Evolutionary conservation across 208 protist genomes (phyloP).

Genomic region (Trypanosomatidae sp.): DNA sequence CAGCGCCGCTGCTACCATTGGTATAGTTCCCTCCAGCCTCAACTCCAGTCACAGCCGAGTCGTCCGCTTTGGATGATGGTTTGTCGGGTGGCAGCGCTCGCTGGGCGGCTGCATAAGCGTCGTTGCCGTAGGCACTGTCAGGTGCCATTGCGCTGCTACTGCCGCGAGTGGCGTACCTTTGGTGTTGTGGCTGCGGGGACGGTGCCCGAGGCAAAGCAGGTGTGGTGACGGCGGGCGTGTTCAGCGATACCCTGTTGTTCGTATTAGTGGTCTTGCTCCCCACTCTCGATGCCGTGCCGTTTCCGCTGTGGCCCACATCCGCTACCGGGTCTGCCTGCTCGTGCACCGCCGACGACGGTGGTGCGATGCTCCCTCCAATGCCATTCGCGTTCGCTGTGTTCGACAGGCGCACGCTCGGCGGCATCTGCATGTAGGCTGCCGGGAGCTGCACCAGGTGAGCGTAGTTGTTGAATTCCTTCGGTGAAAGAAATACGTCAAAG

Average conservation of each 20-base stretch:
- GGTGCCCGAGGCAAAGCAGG: background rate
- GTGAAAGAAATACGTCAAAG: slow-evolving; percentile 78
- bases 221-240: background rate
- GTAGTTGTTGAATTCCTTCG: slow-evolving; percentile 77
- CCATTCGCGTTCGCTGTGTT: slow-evolving; percentile 10
- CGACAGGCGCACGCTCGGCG: slow-evolving; percentile 21
- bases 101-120: background rate
- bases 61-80: background rate
- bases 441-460: slow-evolving; percentile 43
- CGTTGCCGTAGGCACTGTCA: background rate
- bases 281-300: background rate
- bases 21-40: background rate
- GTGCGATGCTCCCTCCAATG: background rate
- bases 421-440: slow-evolving; percentile 19
- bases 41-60: background rate
- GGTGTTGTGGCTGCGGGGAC: slow-evolving; percentile 5
- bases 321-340: background rate
- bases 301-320: background rate
- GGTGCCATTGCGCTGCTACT: background rate
- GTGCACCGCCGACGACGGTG: background rate
- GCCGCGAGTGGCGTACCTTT: background rate
- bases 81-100: background rate
- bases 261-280: background rate
- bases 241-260: background rate
- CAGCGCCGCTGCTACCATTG: background rate